Evolutionary conservation across 2,329 filamentous ascomycete genomes (phyloP).

Genomic region (Teratosphaeria nubilosa): DNA sequence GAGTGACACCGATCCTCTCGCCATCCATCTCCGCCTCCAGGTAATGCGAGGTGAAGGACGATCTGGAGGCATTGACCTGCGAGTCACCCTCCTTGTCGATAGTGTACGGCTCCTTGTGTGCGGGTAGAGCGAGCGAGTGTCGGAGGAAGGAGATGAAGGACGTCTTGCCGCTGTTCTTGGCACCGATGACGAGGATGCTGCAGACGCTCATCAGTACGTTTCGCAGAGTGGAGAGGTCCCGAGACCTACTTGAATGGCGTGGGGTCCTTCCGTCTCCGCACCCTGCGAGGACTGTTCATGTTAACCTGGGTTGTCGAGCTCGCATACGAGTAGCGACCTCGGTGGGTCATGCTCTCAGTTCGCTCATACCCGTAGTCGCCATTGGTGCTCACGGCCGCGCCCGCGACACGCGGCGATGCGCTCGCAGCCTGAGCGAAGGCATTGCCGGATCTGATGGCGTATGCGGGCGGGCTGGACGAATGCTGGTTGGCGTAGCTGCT

Average conservation of each 20-base stretch:
- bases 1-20: slow-evolving; percentile 80
- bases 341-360: slow-evolving; percentile 91
- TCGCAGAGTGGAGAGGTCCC: background rate
- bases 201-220: background rate
- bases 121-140: slow-evolving; percentile 60
- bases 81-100: slow-evolving; percentile 7
- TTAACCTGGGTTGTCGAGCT: slow-evolving; percentile 82
- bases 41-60: slow-evolving; percentile 71
- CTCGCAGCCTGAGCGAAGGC: slow-evolving; percentile 9
- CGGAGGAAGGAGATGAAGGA: slow-evolving; percentile 95
- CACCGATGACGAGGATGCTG: slow-evolving; percentile 84
- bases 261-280: slow-evolving; percentile 90
- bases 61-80: slow-evolving; percentile 19
- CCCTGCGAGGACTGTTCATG: slow-evolving; percentile 82
- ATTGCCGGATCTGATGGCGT: slow-evolving; percentile 15
- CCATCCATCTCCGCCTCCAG: slow-evolving; percentile 89
- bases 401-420: slow-evolving; percentile 11
- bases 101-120: slow-evolving; percentile 52
- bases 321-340: slow-evolving; percentile 92
- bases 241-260: slow-evolving; percentile 90
- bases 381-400: slow-evolving; percentile 21
- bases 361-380: slow-evolving; percentile 54
- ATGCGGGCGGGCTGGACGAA: slow-evolving; percentile 18
- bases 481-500: slow-evolving; percentile 8
- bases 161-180: slow-evolving; percentile 81